Conservation (phyloP, 257 asterid genomes). For the Fraxinus quadrangulata region DNA sequence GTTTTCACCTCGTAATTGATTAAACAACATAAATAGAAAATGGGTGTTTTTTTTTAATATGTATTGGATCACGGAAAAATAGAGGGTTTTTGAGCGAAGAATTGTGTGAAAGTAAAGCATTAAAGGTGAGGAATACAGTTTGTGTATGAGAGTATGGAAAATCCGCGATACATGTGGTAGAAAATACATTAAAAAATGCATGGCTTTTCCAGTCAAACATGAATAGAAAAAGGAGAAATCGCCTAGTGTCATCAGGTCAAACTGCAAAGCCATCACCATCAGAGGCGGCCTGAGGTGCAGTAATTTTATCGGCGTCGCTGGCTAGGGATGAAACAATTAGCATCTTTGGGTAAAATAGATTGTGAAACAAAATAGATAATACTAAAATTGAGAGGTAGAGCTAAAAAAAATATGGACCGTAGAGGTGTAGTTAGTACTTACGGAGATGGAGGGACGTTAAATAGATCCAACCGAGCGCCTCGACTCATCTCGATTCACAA, state of each 20-base stretch:
- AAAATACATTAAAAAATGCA: neutral
- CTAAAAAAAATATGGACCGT: too few species aligned
- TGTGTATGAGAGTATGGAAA: neutral
- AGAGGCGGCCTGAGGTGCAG: neutral
- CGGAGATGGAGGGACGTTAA: too few species aligned
- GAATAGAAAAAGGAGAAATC: neutral
- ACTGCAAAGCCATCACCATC: neutral
- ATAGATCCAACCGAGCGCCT: too few species aligned
- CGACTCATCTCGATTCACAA: too few species aligned
- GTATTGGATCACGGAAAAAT: slow-evolving; percentile 33
- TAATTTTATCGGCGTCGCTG: neutral
- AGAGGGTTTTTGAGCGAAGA: slow-evolving; percentile 2
- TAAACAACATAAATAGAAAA: neutral
- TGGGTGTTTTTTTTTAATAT: neutral
- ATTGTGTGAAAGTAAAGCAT: slow-evolving; percentile 23
- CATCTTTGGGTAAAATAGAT: too few species aligned
- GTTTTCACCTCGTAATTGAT: slow-evolving; percentile 23
- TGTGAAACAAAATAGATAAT: too few species aligned
- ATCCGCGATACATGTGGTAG: neutral
- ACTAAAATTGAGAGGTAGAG: too few species aligned
- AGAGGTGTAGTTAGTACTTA: too few species aligned
- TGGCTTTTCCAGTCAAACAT: neutral
- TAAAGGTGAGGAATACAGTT: slow-evolving; percentile 3
- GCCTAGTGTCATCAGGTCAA: neutral
- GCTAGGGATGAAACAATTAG: too few species aligned